Evolutionary conservation across 148 eudicot species (phyloP).

Genomic region (Persicaria tinctoria): DNA sequence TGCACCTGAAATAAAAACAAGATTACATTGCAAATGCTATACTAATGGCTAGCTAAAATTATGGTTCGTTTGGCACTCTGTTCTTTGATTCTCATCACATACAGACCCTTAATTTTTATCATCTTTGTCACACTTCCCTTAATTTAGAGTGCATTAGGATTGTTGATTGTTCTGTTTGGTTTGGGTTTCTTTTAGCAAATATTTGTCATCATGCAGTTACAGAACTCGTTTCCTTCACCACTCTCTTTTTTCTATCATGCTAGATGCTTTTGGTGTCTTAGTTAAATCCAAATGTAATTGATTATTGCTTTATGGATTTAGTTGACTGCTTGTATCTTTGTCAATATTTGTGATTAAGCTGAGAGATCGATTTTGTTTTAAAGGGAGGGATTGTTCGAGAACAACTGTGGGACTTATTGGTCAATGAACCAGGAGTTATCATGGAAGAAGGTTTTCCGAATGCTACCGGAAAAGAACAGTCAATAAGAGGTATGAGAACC

Average conservation of each 20-base stretch:
- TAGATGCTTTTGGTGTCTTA: not conserved
- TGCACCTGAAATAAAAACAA: not conserved
- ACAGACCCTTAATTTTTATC: not conserved
- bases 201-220: not conserved
- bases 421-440: slow-evolving; percentile 56
- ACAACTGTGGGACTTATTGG: slow-evolving; percentile 76
- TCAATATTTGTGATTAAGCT: not conserved
- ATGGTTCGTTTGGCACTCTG: too few species aligned
- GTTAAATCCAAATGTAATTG: not conserved
- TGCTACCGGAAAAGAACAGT: slow-evolving; percentile 88
- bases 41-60: not conserved
- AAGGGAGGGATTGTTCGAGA: slow-evolving; percentile 89
- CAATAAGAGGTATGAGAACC: slow-evolving; percentile 85
- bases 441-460: slow-evolving; percentile 99
- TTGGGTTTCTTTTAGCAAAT: not conserved
- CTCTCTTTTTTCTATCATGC: not conserved
- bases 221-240: not conserved
- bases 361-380: not conserved
- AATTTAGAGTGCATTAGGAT: too few species aligned
- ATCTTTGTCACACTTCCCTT: not conserved
- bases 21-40: not conserved
- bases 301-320: not conserved
- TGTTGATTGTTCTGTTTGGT: too few species aligned
- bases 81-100: too few species aligned
- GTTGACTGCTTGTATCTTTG: not conserved